These are phyloP conservation scores for Teratosphaeria pseudoeucalypti DNA, from an alignment of 2,329 filamentous ascomycete genomes.

Conservation along the genomic window DNA sequence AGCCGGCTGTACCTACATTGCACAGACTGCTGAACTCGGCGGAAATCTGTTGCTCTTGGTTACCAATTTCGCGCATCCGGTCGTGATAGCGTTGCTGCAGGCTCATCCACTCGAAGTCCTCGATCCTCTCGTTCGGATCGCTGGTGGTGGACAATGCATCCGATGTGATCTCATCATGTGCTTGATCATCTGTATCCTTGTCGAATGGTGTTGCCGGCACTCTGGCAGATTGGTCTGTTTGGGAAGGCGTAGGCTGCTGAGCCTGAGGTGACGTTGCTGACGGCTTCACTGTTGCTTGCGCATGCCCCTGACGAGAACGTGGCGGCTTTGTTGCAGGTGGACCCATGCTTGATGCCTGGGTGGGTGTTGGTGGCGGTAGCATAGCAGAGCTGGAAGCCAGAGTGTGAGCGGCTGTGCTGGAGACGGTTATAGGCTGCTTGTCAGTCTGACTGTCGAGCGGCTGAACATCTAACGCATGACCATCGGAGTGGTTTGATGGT, in stretches of 20 bases:
- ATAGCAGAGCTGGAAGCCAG: background rate
- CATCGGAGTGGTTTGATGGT: background rate
- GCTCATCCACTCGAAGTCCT: constrained; percentile 64
- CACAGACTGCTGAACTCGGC: constrained; percentile 38
- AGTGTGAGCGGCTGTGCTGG: background rate
- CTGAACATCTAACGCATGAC: background rate
- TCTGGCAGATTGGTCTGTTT: background rate
- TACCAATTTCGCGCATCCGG: constrained; percentile 52
- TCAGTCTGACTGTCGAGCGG: background rate
- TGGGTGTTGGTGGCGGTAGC: background rate
- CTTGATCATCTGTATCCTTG: background rate
- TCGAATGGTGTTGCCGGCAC: background rate
- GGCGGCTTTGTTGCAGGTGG: constrained; percentile 2
- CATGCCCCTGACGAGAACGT: background rate
- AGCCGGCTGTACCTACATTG: constrained; percentile 37
- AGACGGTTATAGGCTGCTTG: background rate
- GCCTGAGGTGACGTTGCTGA: background rate
- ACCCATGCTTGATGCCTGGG: constrained; percentile 1
- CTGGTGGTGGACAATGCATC: constrained; percentile 8
- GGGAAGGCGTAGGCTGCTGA: background rate
- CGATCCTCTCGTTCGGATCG: constrained; percentile 30
- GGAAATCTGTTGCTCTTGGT: constrained; percentile 46
- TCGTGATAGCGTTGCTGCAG: constrained; percentile 60
- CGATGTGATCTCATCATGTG: constrained; percentile 3
- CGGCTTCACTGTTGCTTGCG: background rate